phyloP scores from a whole-genome alignment of 192 early-diverging fungal species.

The Coemansia furcata region DNA sequence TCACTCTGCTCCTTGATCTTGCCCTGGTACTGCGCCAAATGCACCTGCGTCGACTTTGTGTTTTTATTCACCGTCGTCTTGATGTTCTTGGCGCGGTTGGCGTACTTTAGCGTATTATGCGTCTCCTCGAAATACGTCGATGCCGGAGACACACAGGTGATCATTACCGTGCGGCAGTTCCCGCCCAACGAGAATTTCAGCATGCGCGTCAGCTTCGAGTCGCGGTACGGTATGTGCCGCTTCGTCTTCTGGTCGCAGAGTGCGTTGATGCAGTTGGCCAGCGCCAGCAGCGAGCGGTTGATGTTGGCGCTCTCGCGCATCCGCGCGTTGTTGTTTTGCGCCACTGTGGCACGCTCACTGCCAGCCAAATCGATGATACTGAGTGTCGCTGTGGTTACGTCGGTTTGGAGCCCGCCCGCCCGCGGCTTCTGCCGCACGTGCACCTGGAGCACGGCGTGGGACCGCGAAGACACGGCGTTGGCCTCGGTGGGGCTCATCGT shows the following conservation, averaged over 20 bases:
- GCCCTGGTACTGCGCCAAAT: conserved; percentile 61
- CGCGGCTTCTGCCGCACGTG: conserved; percentile 38
- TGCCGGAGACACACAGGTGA: conserved; percentile 69
- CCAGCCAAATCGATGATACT: conserved; percentile 80
- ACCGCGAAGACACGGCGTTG: conserved; percentile 71
- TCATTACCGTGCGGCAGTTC: conserved; percentile 80
- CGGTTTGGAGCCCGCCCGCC: conserved; percentile 43
- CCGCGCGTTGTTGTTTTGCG: conserved; percentile 61
- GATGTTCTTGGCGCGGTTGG: conserved; percentile 67
- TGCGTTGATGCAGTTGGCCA: conserved; percentile 78
- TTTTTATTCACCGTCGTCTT: conserved; percentile 64
- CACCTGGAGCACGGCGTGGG: conserved; percentile 78
- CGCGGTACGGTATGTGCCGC: conserved; percentile 73
- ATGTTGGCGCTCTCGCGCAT: conserved; percentile 79
- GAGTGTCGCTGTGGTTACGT: conserved; percentile 58
- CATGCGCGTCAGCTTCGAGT: conserved; percentile 70
- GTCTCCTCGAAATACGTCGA: conserved; percentile 70
- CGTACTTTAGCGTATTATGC: conserved; percentile 76
- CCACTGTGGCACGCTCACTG: conserved; percentile 62
- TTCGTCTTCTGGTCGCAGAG: conserved; percentile 54
- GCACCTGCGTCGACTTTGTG: conserved; percentile 58
- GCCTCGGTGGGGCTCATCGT: conserved; percentile 74
- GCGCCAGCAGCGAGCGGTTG: conserved; percentile 69
- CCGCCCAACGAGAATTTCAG: conserved; percentile 76
- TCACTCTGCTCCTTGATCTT: conserved; percentile 61